These are phyloP conservation scores for Linnemannia hyalina DNA, from an alignment of 192 early-diverging fungal genomes.

Conservation along the genomic window DNA sequence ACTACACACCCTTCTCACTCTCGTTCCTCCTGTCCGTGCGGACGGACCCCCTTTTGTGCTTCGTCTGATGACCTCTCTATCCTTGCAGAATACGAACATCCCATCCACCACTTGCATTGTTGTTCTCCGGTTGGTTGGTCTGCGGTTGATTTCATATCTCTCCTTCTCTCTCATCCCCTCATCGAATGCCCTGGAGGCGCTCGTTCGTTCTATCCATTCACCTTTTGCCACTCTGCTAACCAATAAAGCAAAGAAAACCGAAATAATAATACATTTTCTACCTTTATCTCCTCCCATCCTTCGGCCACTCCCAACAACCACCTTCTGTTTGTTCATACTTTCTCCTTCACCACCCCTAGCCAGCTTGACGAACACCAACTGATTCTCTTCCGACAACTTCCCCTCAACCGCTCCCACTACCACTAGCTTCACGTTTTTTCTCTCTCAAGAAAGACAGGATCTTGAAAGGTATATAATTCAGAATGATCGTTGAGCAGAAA, in stretches of 20 bases:
- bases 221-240: background rate
- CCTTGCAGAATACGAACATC: too few species aligned
- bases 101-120: too few species aligned
- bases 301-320: background rate
- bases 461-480: background rate
- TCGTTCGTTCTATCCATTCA: background rate
- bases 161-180: background rate
- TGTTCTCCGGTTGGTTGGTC: background rate
- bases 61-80: background rate
- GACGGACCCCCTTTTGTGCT: constrained; percentile 15
- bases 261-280: background rate
- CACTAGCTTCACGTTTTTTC: background rate
- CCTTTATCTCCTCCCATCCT: background rate
- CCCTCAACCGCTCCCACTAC: background rate
- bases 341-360: background rate
- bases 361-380: background rate
- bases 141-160: background rate
- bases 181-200: background rate
- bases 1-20: too few species aligned
- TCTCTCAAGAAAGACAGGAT: background rate
- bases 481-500: background rate
- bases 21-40: background rate
- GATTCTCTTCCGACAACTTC: background rate
- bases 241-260: background rate
- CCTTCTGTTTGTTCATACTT: background rate